Evolutionary conservation across 2,329 filamentous ascomycete genomes (phyloP), one percentile per base, ranked within the genome.

Genomic region (Rhinocladiella mackenziei): DNA sequence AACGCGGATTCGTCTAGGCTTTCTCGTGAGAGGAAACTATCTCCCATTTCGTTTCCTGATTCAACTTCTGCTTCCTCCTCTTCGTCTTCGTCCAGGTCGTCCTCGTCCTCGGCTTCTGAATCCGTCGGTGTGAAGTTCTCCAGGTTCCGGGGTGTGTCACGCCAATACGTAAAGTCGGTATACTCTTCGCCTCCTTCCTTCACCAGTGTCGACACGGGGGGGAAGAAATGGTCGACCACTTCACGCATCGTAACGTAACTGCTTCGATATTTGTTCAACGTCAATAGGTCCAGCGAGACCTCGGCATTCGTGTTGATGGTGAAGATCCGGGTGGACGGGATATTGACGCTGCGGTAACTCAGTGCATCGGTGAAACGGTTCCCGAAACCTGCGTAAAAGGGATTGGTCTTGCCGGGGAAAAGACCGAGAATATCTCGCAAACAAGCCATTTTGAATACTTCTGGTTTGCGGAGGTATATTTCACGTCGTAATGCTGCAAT

Each of bases 391-490:
- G 94, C 94, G 60, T 95, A 97, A 61, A 98, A 98, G 0, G 92
- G 91, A 13, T 83, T 88, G 30, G 79, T 74, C 18, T 84, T 80
- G 0, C 79, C 74, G 2, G 81, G 83, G 60, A 96, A 98, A 0
- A 98, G 75, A 46, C 83, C 86, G 61, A 89, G 82, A 56, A 98
- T 97, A 63, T 98, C 92, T 29, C 92, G 82, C 14, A 98, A 71
- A 52, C 92, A 98, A 2, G 92, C 89, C 94, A 98, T 98, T 68
- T 98, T 98, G 78, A 98, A 98, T 5, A 98, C 88, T 62, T 98
- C 89, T 0, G 92, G 94, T 64, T 98, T 97, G 40, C 92, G 81
- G 18, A 98, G 75, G 62, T 98, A 98, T 4, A 98, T 80, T 63
- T 98, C 92, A 35, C 92, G 81, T 45, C 92, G 78, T 20, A 98